These are phyloP conservation scores for Kazachstania sp. DNA, from an alignment of 1,139 yeast genomes.

Conservation along the genomic window DNA sequence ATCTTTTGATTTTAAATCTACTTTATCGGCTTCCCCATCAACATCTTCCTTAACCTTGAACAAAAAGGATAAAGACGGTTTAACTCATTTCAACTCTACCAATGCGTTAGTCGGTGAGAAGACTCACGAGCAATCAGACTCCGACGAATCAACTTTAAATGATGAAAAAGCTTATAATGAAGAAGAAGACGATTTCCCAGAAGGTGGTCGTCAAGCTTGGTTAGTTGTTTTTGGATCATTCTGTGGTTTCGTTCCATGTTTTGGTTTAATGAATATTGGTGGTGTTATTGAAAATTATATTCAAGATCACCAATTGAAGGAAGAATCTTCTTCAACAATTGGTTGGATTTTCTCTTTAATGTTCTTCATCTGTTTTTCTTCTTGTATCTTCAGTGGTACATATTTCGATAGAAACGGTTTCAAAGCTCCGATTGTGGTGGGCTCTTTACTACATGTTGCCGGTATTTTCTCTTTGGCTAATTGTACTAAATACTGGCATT, in stretches of 20 bases:
- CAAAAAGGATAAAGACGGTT: background rate
- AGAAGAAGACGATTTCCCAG: constrained; percentile 34
- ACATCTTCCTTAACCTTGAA: background rate
- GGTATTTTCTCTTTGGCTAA: constrained; percentile 53
- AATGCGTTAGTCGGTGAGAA: constrained; percentile 4
- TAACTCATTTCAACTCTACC: background rate
- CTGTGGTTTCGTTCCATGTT: constrained; percentile 48
- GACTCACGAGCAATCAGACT: constrained; percentile 5
- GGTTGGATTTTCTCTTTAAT: constrained; percentile 64
- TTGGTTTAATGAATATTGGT: constrained; percentile 51
- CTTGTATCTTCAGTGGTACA: constrained; percentile 52
- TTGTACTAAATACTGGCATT: constrained; percentile 47
- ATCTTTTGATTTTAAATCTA: background rate
- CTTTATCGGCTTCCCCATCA: background rate
- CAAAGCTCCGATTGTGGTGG: constrained; percentile 38
- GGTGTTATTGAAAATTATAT: constrained; percentile 60
- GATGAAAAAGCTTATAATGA: constrained; percentile 4
- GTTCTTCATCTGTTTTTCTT: constrained; percentile 47
- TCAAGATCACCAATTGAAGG: constrained; percentile 42
- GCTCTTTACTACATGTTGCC: constrained; percentile 38
- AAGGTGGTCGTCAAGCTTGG: constrained; percentile 52
- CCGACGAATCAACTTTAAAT: constrained; percentile 1
- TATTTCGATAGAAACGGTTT: constrained; percentile 58
- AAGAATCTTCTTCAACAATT: constrained; percentile 40
- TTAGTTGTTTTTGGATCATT: constrained; percentile 49